Evolutionary conservation across 2,329 filamentous ascomycete genomes (phyloP), one percentile per base, ranked within the genome.

Genomic region (Thelonectria discophora): DNA sequence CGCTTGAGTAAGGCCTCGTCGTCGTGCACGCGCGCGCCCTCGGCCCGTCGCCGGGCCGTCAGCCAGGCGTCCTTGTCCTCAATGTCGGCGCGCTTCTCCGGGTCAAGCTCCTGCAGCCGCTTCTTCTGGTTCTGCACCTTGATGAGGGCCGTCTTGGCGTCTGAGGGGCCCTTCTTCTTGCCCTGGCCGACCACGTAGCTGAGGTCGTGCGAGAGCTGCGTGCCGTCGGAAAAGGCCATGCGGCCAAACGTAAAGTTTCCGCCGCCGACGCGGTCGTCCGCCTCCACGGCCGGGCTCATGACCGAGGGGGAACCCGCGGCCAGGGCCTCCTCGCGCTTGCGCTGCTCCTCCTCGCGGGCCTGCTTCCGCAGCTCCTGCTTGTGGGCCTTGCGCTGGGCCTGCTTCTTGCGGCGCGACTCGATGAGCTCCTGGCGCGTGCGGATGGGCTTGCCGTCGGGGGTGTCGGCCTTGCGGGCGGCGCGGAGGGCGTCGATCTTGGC

Each of bases 1-100:
- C 97, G 97, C 84, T 97, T 97, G 27, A 99, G 84, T 58, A 97
- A 80, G 47, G 86, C 88, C 65, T 93, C 92, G 75, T 97, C 93
- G 73, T 98, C 93, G 62, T 88, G 88, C 34, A 97, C 90, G 74
- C 92, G 91, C 74, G 97, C 94, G 50, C 95, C 95, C 75, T 97
- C 92, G 1, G 90, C 93, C 21, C 91, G 88, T 78, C 93, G 92
- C 78, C 94, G 90, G 2, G 95, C 95, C 49, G 91, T 94, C 61
- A 97, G 83, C 95, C 95, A 99, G 60, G 89, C 82, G 72, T 99
- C 94, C 82, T 98, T 98, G 78, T 97, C 92, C 63, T 93, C 88
- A 46, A 98, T 90, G 62, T 97, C 92, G 64, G 89, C 89, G 58
- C 91, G 90, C 80, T 97, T 97, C 67, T 88, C 86, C 1, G 90